Base-by-base conservation (phyloP, 306 rosid genomes). In the Pyrus communis region DNA sequence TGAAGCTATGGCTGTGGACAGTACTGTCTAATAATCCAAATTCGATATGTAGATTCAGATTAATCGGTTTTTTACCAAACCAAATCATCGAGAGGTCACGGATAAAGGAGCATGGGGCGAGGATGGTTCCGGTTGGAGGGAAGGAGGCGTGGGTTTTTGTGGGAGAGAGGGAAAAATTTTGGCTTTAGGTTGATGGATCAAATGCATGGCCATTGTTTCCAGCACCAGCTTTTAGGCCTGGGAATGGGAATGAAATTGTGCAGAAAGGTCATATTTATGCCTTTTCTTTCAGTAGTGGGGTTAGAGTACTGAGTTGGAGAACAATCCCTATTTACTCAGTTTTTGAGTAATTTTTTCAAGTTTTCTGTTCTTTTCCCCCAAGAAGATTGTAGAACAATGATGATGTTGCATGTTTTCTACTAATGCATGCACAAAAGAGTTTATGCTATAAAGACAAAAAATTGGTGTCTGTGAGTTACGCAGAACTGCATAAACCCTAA, bases 101-200 rank as follows among this genome's bases (percentile, higher is more conserved):
- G 42, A n/a, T 75, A n/a, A 75, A 30, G n/a, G 45, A 12, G 27
- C 17, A 45, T 63, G 78, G 63, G 7, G 71, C 62, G 30, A 75
- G 46, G 33, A 45, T 75, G 78, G 71, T 75, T 75, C 71, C 71
- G 11, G 60, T 75, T 7, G 78, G 71, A 6, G 63, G 62, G 4
- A 14, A 62, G 15, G 78, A 63, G 71, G 62, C 63, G 12, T 75
- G 78, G 78, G 61, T 75, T 63, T 43, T 75, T 31, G 71, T 75
- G 78, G 71, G 70, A 19, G 71, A 63, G 78, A 62, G 7, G 19
- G 78, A 64, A 7, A 46, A 49, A 18, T 10, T 63, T 46, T 28
- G 35, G 25, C 35, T 21, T 5, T 35, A 65, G 12, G 31, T 46
- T 46, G 61, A 62, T 46, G 35, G 71, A 17, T 46, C 63, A 46